Percentiles rank a stretch among this genome's conserved stretches.
These are phyloP conservation scores for peach (Prunus persica) DNA, from an alignment of 306 rosid genomes.

Conservation along the genomic window Prunus_persica_NCBIv2 NC_034013.1:8339501-8340000, in stretches of 20 bases:
- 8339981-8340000: no score
- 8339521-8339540: conserved; percentile 23
- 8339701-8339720: not conserved
- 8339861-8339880: no score
- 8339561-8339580: not conserved
- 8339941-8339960: no score
- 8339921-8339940: no score
- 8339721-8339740: not conserved
- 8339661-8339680: not conserved
- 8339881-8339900: no score
- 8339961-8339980: no score
- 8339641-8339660: conserved; percentile 15
- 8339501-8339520: not conserved
- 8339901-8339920: no score
- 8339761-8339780: not conserved
- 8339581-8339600: not conserved
- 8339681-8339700: not conserved
- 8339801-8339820: no score
- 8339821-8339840: no score
- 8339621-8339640: conserved; percentile 32
- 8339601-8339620: conserved; percentile 21
- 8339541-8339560: conserved; percentile 26
- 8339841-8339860: no score
- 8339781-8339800: not conserved
- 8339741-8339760: not conserved